phyloP scores from a whole-genome alignment of 129 eudicot genomes.

The Flaveria linearis region DNA sequence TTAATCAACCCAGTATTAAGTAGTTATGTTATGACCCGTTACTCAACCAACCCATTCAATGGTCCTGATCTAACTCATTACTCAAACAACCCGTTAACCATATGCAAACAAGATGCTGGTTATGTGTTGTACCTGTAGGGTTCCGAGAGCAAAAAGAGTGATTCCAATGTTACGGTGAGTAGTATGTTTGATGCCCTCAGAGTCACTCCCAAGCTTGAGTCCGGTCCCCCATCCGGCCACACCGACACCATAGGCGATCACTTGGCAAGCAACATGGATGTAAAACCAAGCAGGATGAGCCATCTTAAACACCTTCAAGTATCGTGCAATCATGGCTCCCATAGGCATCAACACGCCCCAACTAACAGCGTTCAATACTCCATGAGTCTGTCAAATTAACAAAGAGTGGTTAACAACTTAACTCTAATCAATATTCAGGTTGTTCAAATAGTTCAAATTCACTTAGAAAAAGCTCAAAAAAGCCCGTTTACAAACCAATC shows the following conservation, averaged over 20 bases:
- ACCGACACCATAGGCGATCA: constrained; percentile 71
- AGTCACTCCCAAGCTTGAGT: constrained; percentile 79
- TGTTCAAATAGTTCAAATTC: too few relatives aligned
- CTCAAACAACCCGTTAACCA: background rate
- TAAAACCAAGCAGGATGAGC: constrained; percentile 98
- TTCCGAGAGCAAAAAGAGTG: constrained; percentile 68
- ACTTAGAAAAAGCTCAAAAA: too few relatives aligned
- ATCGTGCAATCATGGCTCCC: constrained; percentile 87
- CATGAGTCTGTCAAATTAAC: constrained; percentile 60
- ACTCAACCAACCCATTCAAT: background rate
- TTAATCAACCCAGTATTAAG: background rate
- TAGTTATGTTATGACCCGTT: background rate
- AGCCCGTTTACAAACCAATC: too few relatives aligned
- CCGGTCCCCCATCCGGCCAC: constrained; percentile 93
- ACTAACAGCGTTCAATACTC: constrained; percentile 84
- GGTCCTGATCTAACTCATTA: background rate
- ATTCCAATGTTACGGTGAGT: constrained; percentile 78
- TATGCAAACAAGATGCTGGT: background rate
- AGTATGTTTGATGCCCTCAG: constrained; percentile 44
- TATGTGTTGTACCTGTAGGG: constrained; percentile 64
- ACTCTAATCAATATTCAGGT: background rate
- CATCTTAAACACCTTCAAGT: constrained; percentile 77
- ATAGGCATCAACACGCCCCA: constrained; percentile 94
- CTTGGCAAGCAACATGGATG: constrained; percentile 71
- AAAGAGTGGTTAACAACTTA: background rate